These are phyloP conservation scores for Cutaneotrichosporon cutaneum DNA, from an alignment of 1,284 basidiomycete genomes.

Conservation along the genomic window DNA sequence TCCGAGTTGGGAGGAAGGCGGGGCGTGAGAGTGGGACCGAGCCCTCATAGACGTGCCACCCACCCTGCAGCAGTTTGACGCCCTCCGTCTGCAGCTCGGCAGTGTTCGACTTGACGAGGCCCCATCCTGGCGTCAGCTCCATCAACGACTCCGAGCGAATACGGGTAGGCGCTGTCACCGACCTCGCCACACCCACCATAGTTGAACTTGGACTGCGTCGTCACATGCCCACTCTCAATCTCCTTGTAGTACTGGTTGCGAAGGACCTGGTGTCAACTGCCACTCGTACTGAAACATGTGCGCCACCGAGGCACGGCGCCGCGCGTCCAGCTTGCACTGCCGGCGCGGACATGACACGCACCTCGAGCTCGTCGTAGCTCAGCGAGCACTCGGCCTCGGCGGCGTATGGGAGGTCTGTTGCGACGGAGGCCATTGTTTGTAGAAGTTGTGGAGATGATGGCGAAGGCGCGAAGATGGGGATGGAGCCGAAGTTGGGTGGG, in stretches of 20 bases:
- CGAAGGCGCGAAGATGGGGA: neutral
- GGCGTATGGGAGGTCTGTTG: constrained; percentile 88
- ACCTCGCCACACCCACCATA: constrained; percentile 63
- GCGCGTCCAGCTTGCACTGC: neutral
- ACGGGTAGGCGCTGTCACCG: too few species aligned
- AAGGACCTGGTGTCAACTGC: constrained; percentile 62
- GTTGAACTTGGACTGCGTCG: constrained; percentile 97
- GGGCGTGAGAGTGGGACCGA: neutral
- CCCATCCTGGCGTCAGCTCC: constrained; percentile 61
- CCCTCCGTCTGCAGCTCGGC: constrained; percentile 84
- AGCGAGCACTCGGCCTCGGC: constrained; percentile 89
- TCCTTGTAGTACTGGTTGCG: constrained; percentile 86
- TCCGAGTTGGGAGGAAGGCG: neutral
- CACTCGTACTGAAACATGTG: neutral
- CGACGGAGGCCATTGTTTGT: constrained; percentile 3
- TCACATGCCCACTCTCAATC: constrained; percentile 76
- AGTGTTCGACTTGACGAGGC: constrained; percentile 82
- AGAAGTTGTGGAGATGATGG: neutral
- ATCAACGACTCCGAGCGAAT: too few species aligned
- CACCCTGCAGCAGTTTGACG: constrained; percentile 86
- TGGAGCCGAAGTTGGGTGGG: neutral
- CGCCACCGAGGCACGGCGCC: neutral
- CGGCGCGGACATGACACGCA: constrained; percentile 47
- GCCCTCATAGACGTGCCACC: constrained; percentile 31
- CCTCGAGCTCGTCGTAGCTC: constrained; percentile 84